phyloP scores from a whole-genome alignment of 495 filamentous ascomycete species.

The Lasiosphaeris hirsuta region DNA sequence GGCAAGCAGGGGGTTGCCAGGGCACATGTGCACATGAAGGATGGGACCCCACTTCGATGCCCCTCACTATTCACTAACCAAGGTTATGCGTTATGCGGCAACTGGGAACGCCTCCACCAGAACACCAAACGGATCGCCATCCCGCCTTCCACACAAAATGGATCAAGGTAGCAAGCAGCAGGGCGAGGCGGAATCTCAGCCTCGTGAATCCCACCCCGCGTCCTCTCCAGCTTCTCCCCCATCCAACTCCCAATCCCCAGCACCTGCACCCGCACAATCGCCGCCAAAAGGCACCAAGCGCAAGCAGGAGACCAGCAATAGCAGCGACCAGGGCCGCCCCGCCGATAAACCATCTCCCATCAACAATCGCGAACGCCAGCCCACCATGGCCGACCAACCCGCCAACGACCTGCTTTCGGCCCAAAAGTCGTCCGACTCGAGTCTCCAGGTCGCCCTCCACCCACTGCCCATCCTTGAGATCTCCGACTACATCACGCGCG shows the following conservation, averaged over 20 bases:
- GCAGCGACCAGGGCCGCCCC: neutral
- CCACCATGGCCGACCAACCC: conserved; percentile 17
- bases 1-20: too few relatives aligned
- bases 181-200: conserved; percentile 30
- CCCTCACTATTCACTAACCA: too few relatives aligned
- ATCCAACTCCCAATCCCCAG: neutral
- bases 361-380: neutral
- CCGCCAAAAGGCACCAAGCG: conserved; percentile 1
- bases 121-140: conserved; percentile 9
- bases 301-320: neutral
- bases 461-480: conserved; percentile 94
- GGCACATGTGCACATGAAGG: too few relatives aligned
- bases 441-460: conserved; percentile 81
- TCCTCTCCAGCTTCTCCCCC: neutral
- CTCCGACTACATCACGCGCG: conserved; percentile 92
- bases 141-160: conserved; percentile 2
- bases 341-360: neutral
- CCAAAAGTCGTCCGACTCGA: conserved; percentile 65
- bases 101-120: neutral
- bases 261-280: neutral
- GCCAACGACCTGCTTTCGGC: conserved; percentile 40
- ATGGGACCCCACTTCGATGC: too few relatives aligned
- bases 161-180: conserved; percentile 11
- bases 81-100: too few relatives aligned
- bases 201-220: conserved; percentile 18